Base-by-base conservation (phyloP, 768 basidiomycete species). In the Lentinula sp. region DNA sequence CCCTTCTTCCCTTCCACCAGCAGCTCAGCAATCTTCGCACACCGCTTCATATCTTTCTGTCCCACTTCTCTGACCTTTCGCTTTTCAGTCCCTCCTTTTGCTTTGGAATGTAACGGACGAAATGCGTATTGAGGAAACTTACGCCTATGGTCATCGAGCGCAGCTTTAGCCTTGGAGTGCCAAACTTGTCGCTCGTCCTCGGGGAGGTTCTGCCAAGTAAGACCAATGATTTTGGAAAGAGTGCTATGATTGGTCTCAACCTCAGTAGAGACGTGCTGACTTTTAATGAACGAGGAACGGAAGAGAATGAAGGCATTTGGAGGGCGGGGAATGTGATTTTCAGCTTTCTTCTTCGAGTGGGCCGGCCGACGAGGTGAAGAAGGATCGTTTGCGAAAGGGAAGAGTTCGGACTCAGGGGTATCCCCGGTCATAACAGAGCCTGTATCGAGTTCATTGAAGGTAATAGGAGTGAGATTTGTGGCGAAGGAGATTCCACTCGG, bases 291-390 rank as follows among this genome's bases (percentile, higher is more conserved):
- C 0, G 87, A 86, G 0, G 88, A 89, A 63, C 90, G 86, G 78
- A 92, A 93, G 67, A 93, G 81, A 69, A 92, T 93, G 75, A 93
- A 93, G 28, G 90, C 91, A 67, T 93, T 92, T 2, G 90, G 88
- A 1, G 90, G 90, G 46, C 90, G 88, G 16, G 90, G 90, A 64
- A 93, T 89, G 70, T 91, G 88, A 64, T 87, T 82, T 31, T 84
- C 83, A 13, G 84, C 81, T 69, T 87, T 88, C 74, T 88, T 87
- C 77, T 84, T 88, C 51, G 80, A 76, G 66, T 89, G 88, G 0
- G 80, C 78, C 5, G 77, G 70, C 43, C 79, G 79, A 40, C 79
- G 79, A 39, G 78, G 65, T 39, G 73, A 62, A n/a, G 72, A 61
- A 54, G 57, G 63, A 49, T 73, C 73, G 34, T 76, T 71, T 48